phyloP scores from a whole-genome alignment of 78 protist genomes.

The Cyanophora paradoxa region DNA sequence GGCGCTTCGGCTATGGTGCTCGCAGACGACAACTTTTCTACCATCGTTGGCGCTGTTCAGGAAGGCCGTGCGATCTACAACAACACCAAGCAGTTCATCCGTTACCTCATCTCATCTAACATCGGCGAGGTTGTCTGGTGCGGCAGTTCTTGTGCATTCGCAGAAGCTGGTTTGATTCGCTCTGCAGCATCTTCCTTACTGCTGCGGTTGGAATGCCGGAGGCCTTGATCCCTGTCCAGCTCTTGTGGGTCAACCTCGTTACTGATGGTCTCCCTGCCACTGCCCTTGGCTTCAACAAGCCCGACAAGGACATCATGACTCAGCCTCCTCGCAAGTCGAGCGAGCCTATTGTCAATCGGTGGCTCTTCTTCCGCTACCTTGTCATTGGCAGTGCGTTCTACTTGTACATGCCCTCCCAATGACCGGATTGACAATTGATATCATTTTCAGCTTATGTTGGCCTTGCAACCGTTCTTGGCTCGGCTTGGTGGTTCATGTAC shows the following conservation, averaged over 20 bases:
- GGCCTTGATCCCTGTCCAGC: conserved; percentile 59
- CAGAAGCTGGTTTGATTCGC: background rate
- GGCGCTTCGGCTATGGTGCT: conserved; percentile 88
- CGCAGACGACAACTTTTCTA: conserved; percentile 95
- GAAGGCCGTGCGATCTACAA: conserved; percentile 79
- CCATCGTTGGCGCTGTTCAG: conserved; percentile 87
- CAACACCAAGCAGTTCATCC: conserved; percentile 67
- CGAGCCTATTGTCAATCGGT: conserved; percentile 35
- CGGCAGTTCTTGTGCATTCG: no score
- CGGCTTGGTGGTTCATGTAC: background rate
- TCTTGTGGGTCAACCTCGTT: conserved; percentile 77
- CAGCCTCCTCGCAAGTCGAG: conserved; percentile 22
- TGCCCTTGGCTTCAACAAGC: conserved; percentile 65
- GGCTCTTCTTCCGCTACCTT: conserved; percentile 34
- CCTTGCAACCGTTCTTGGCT: background rate
- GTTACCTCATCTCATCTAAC: conserved; percentile 73
- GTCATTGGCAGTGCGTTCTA: background rate
- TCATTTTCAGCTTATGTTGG: background rate
- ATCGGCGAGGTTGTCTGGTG: conserved; percentile 58
- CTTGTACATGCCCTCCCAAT: no score
- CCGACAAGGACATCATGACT: conserved; percentile 48
- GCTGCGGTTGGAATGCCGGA: conserved; percentile 60
- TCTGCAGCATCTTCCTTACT: conserved; percentile 30
- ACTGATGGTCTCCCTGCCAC: conserved; percentile 79
- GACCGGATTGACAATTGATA: no score